These are phyloP conservation scores for Pseudocercospora musae DNA, from an alignment of 2,329 filamentous ascomycete genomes.

Conservation along the genomic window DNA sequence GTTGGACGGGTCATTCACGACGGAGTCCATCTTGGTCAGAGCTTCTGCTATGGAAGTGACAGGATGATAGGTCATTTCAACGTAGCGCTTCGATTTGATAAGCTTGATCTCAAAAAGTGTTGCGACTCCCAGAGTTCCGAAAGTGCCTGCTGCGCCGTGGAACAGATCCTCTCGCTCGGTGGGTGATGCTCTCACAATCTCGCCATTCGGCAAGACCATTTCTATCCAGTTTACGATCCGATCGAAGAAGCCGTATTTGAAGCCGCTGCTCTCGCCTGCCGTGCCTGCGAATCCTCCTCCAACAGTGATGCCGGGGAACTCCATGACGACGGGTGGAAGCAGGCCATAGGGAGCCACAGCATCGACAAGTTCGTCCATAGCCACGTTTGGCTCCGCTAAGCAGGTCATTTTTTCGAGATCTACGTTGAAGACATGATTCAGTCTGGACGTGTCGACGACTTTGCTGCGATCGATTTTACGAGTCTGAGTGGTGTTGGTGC, in stretches of 20 bases:
- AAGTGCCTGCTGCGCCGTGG: slow-evolving; percentile 60
- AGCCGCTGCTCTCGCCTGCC: slow-evolving; percentile 64
- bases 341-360: slow-evolving; percentile 55
- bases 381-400: slow-evolving; percentile 65
- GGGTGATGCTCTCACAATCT: slow-evolving; percentile 40
- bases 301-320: slow-evolving; percentile 64
- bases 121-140: slow-evolving; percentile 65
- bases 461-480: slow-evolving; percentile 37
- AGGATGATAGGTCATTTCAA: slow-evolving; percentile 49
- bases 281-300: slow-evolving; percentile 67
- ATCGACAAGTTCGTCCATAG: slow-evolving; percentile 63
- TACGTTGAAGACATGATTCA: slow-evolving; percentile 48
- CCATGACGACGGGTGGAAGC: slow-evolving; percentile 65
- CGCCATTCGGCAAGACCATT: slow-evolving; percentile 61
- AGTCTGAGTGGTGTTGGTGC: slow-evolving; percentile 50
- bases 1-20: slow-evolving; percentile 37
- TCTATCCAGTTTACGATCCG: slow-evolving; percentile 60
- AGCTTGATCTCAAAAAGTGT: slow-evolving; percentile 54
- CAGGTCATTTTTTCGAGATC: slow-evolving; percentile 43
- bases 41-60: slow-evolving; percentile 42
- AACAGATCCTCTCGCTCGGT: slow-evolving; percentile 59
- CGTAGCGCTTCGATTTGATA: slow-evolving; percentile 47
- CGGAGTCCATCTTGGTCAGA: slow-evolving; percentile 39
- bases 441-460: slow-evolving; percentile 48
- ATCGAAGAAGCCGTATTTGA: slow-evolving; percentile 65